Percentiles rank a stretch among this genome's conserved stretches.
Evolutionary conservation across 1,284 basidiomycete species (phyloP).

Genomic region (Xerocomus cyaneibrunnescens): DNA sequence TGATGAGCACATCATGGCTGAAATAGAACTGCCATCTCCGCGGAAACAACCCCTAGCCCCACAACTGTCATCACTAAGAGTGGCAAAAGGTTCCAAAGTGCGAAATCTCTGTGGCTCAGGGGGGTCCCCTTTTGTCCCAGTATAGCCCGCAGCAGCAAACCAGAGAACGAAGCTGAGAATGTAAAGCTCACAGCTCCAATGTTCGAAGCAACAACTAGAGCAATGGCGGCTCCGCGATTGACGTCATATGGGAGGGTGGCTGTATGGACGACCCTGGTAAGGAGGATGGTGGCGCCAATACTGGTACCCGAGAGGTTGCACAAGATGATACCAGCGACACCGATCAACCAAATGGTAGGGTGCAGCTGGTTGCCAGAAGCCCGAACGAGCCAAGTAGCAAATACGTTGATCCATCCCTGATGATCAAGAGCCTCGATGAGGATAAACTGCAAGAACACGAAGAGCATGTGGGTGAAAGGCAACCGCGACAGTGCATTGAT

Average conservation of each 20-base stretch:
- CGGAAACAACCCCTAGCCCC: slow-evolving; percentile 55
- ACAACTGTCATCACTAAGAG: slow-evolving; percentile 51
- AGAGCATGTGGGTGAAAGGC: slow-evolving; percentile 83
- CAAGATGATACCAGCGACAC: slow-evolving; percentile 65
- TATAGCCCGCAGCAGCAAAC: slow-evolving; percentile 84
- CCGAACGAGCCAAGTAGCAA: slow-evolving; percentile 66
- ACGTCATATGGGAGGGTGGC: slow-evolving; percentile 24
- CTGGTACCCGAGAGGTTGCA: slow-evolving; percentile 94
- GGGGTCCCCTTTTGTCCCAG: slow-evolving; percentile 75
- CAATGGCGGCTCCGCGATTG: slow-evolving; percentile 46
- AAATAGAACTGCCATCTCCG: slow-evolving; percentile 63
- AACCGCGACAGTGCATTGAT: slow-evolving; percentile 68
- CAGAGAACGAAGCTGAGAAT: slow-evolving; percentile 88
- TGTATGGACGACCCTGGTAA: slow-evolving; percentile 55
- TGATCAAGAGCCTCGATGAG: slow-evolving; percentile 83
- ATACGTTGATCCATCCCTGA: slow-evolving; percentile 93
- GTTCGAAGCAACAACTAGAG: slow-evolving; percentile 83
- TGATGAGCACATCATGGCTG: slow-evolving; percentile 4
- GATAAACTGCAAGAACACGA: slow-evolving; percentile 95
- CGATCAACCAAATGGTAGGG: slow-evolving; percentile 55
- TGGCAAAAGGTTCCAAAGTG: slow-evolving; percentile 68
- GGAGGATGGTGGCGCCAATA: slow-evolving; percentile 93
- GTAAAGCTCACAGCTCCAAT: slow-evolving; percentile 92
- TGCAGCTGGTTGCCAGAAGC: slow-evolving; percentile 48
- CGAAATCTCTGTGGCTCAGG: slow-evolving; percentile 70